Percentiles rank a stretch among this genome's conserved stretches.
phyloP scores from a whole-genome alignment of 352 stramenopile species.

The Pythium rhizo-oryzae region DNA sequence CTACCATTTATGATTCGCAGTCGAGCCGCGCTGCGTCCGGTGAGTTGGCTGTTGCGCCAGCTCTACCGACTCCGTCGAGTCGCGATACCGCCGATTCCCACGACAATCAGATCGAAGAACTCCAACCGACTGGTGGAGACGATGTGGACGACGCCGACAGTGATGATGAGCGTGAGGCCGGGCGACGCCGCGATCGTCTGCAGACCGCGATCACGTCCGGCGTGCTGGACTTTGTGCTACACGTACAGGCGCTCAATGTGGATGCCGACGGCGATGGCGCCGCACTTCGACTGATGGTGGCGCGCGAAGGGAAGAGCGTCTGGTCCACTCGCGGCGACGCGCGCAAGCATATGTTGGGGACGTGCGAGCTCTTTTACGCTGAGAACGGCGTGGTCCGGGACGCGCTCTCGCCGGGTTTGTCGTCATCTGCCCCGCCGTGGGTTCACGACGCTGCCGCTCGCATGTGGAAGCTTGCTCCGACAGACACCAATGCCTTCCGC shows the following conservation, averaged over 20 bases:
- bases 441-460: background rate
- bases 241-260: conserved; percentile 4
- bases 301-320: conserved; percentile 16
- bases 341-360: conserved; percentile 11
- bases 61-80: too few relatives aligned
- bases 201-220: background rate
- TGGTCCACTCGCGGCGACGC: conserved; percentile 19
- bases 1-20: too few relatives aligned
- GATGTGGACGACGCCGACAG: conserved; percentile 15
- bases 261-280: background rate
- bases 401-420: background rate
- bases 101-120: conserved; percentile 1
- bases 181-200: background rate
- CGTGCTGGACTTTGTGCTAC: conserved; percentile 18
- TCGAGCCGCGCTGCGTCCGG: too few relatives aligned
- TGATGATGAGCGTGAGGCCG: conserved; percentile 22
- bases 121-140: background rate
- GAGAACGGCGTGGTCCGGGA: background rate
- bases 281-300: background rate
- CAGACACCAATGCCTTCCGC: background rate
- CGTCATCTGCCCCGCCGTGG: conserved; percentile 8
- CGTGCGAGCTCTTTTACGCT: conserved; percentile 15
- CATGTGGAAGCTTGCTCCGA: background rate
- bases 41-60: too few relatives aligned
- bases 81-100: background rate